Evolutionary conservation across 805 yeast genomes (phyloP).

Genomic region (Saturnispora galanensis): DNA sequence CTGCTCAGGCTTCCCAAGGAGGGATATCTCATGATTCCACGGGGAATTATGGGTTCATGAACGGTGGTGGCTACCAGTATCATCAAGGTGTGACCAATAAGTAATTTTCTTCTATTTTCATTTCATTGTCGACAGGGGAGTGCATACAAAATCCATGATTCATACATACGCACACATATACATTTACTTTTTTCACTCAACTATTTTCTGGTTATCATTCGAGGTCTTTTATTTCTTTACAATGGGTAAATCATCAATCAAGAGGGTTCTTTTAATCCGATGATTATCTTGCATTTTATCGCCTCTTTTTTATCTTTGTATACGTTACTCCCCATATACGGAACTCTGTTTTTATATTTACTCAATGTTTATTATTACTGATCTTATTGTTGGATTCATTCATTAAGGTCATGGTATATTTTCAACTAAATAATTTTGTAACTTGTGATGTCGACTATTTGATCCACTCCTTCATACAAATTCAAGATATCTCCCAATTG

Average conservation of each 20-base stretch:
- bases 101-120: neutral
- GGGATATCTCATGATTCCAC: no score
- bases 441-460: neutral
- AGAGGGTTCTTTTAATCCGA: no score
- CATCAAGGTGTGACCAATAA: slow-evolving; percentile 5
- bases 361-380: neutral
- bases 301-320: no score
- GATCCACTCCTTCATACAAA: slow-evolving; percentile 4
- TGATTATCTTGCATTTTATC: no score
- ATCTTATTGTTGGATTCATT: neutral
- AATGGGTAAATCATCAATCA: no score
- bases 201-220: no score
- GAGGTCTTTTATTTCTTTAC: no score
- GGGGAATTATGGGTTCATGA: neutral
- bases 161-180: neutral
- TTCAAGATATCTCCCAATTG: slow-evolving; percentile 49
- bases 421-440: neutral
- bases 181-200: neutral
- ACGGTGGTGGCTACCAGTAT: slow-evolving; percentile 4
- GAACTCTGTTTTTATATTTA: no score
- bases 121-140: neutral
- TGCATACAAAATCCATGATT: neutral
- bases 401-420: neutral
- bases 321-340: no score
- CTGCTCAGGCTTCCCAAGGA: no score